phyloP scores from a whole-genome alignment of 176 grass and related monocot species.

The Canna indica region DNA sequence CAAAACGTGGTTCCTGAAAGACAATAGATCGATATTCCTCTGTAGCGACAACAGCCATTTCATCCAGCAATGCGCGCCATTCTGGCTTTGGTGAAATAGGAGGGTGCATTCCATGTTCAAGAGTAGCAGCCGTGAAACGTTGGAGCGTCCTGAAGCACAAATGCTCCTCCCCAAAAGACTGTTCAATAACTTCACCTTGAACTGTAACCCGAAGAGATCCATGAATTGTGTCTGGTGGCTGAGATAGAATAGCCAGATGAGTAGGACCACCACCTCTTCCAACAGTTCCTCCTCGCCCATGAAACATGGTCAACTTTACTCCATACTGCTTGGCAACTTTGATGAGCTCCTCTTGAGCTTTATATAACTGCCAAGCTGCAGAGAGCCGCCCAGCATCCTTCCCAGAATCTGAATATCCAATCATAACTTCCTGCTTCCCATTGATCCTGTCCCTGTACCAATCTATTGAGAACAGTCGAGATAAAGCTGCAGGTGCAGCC shows the following conservation, averaged over 20 bases:
- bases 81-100: constrained; percentile 32
- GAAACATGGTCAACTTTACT: constrained; percentile 93
- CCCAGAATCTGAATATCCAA: constrained; percentile 35
- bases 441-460: constrained; percentile 29
- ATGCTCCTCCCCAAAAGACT: constrained; percentile 93
- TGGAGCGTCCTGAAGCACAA: constrained; percentile 93
- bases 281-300: constrained; percentile 85
- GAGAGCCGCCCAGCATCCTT: constrained; percentile 42
- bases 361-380: constrained; percentile 37
- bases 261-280: constrained; percentile 94
- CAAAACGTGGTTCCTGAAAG: constrained; percentile 81
- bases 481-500: constrained; percentile 22
- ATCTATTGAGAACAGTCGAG: constrained; percentile 26
- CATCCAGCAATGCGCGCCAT: constrained; percentile 31
- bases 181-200: constrained; percentile 96
- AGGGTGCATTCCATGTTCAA: constrained; percentile 75
- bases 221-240: constrained; percentile 85
- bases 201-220: constrained; percentile 88
- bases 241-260: constrained; percentile 91
- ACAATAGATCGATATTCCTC: constrained; percentile 85
- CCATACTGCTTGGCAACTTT: constrained; percentile 29
- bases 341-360: constrained; percentile 32
- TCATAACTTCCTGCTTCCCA: constrained; percentile 37
- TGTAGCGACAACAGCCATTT: constrained; percentile 55
- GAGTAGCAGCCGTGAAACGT: constrained; percentile 87